These are phyloP conservation scores for Endotrypanum monterogeii DNA, from an alignment of 208 protist genomes.

Conservation along the genomic window DNA sequence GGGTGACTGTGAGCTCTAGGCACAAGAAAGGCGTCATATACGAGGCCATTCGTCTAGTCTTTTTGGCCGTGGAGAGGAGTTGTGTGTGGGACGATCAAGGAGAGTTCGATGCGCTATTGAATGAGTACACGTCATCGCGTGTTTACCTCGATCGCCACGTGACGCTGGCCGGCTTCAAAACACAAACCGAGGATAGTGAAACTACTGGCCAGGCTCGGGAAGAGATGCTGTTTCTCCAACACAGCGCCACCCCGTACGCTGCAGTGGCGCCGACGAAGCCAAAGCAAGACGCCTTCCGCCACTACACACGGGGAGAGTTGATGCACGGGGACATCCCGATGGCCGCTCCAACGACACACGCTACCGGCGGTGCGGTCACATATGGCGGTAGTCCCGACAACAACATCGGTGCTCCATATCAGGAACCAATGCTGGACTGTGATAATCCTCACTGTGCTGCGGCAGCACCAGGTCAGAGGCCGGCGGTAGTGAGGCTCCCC, in stretches of 20 bases:
- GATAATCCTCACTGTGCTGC: background rate
- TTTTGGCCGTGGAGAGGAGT: conserved; percentile 46
- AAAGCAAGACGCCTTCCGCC: conserved; percentile 26
- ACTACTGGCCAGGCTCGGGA: conserved; percentile 43
- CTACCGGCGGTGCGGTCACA: conserved; percentile 4
- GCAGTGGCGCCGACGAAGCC: conserved; percentile 39
- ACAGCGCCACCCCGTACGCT: conserved; percentile 55
- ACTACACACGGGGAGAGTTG: conserved; percentile 28
- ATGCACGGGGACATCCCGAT: conserved; percentile 19
- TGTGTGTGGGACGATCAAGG: conserved; percentile 61
- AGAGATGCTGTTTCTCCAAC: conserved; percentile 51
- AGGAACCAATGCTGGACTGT: conserved; percentile 13
- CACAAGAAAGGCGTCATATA: conserved; percentile 34
- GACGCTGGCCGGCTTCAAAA: conserved; percentile 47
- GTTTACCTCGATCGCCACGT: conserved; percentile 61
- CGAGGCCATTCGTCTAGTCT: conserved; percentile 41
- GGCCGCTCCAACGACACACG: conserved; percentile 17
- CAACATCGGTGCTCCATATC: background rate
- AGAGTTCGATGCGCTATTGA: conserved; percentile 58
- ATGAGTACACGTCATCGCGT: conserved; percentile 55
- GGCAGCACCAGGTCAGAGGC: background rate
- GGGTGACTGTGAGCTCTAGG: conserved; percentile 29
- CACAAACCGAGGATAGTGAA: conserved; percentile 43
- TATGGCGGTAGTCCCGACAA: background rate
- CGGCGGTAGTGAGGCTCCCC: conserved; percentile 24